phyloP scores from a whole-genome alignment of 1,284 basidiomycete genomes.

The Termitomyces sp. region DNA sequence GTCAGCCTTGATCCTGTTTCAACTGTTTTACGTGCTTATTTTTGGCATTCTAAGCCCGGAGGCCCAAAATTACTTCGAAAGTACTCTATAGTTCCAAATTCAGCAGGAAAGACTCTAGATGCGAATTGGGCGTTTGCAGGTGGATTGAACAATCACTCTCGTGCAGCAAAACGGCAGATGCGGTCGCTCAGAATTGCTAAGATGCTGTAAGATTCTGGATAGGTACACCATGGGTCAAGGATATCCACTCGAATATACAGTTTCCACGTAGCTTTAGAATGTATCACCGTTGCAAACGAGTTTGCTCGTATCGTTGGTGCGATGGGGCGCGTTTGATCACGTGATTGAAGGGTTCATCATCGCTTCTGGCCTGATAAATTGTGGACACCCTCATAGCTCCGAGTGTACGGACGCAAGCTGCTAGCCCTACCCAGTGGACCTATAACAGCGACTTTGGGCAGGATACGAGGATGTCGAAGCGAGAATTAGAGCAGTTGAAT shows the following conservation, averaged over 20 bases:
- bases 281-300: not conserved
- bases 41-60: not conserved
- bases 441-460: slow-evolving; percentile 3
- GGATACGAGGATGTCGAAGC: slow-evolving; percentile 50
- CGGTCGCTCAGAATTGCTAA: slow-evolving; percentile 23
- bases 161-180: slow-evolving; percentile 52
- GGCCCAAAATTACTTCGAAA: not conserved
- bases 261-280: not conserved
- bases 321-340: slow-evolving; percentile 16
- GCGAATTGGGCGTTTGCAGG: slow-evolving; percentile 66
- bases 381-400: slow-evolving; percentile 11
- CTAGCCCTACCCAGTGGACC: slow-evolving; percentile 2
- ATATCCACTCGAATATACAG: not conserved
- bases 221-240: not conserved
- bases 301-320: slow-evolving; percentile 12
- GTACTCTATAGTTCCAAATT: not conserved
- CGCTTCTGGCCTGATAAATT: slow-evolving; percentile 13
- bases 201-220: slow-evolving; percentile 12
- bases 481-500: slow-evolving; percentile 52
- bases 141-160: slow-evolving; percentile 69
- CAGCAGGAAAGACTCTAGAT: slow-evolving; percentile 26
- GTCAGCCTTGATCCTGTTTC: not conserved
- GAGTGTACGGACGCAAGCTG: slow-evolving; percentile 3
- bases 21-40: not conserved
- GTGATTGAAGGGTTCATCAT: slow-evolving; percentile 17